Evolutionary conservation across 768 basidiomycete species (phyloP).

Genomic region (Imleria badia): DNA sequence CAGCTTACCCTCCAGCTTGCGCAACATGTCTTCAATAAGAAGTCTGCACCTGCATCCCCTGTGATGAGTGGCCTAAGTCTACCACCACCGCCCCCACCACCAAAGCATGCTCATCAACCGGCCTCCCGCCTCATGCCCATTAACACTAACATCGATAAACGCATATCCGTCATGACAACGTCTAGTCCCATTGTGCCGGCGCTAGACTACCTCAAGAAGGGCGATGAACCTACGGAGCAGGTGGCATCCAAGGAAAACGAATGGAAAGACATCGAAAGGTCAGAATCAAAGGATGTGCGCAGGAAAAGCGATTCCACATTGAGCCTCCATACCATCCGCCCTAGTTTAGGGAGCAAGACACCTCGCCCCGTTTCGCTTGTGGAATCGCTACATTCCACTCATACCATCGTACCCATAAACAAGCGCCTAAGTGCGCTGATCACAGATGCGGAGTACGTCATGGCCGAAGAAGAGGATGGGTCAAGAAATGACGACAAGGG

Average conservation of each 20-base stretch:
- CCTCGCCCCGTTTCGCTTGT: constrained; percentile 78
- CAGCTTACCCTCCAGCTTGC: constrained; percentile 43
- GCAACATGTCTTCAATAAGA: constrained; percentile 48
- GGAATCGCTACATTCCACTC: constrained; percentile 71
- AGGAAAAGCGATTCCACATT: constrained; percentile 83
- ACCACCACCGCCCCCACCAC: constrained; percentile 39
- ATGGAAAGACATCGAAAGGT: constrained; percentile 33
- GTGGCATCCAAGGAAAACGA: constrained; percentile 23
- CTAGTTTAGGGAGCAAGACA: constrained; percentile 47
- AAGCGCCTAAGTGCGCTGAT: constrained; percentile 69
- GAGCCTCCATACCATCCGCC: constrained; percentile 70
- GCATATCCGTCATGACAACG: constrained; percentile 50
- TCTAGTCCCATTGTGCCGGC: constrained; percentile 60
- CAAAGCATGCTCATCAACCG: constrained; percentile 32
- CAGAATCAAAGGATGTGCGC: constrained; percentile 66
- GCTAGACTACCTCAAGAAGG: constrained; percentile 50
- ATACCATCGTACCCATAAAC: constrained; percentile 66
- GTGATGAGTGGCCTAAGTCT: constrained; percentile 30
- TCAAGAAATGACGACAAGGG: constrained; percentile 16
- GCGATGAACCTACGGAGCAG: constrained; percentile 34
- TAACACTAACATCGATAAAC: constrained; percentile 34
- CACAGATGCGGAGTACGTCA: constrained; percentile 64
- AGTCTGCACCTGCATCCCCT: constrained; percentile 33
- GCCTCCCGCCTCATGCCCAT: constrained; percentile 23
- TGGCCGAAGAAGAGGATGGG: constrained; percentile 59